Conservation (phyloP, 2,329 filamentous ascomycete species). For the Shiraia bambusicola region DNA sequence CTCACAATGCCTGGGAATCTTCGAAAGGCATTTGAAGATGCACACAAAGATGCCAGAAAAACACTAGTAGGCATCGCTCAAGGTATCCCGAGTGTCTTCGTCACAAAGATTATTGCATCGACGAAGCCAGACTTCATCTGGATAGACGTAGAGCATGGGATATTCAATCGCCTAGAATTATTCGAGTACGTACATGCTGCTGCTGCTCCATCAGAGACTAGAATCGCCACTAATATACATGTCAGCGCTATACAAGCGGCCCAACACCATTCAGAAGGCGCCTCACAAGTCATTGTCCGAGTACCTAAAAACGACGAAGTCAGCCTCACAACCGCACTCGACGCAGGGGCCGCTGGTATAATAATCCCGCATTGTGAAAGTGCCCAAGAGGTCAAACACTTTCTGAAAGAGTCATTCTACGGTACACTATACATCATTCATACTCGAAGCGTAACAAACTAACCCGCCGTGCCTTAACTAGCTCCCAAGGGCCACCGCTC, state of each 20-base stretch:
- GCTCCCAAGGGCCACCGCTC: constrained; percentile 25
- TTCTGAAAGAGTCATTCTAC: constrained; percentile 28
- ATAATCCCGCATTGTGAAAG: constrained; percentile 26
- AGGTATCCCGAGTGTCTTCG: constrained; percentile 27
- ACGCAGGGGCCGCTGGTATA: constrained; percentile 27
- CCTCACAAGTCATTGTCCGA: constrained; percentile 24
- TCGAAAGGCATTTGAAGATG: constrained; percentile 23
- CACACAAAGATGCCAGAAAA: constrained; percentile 24
- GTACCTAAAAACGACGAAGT: constrained; percentile 29
- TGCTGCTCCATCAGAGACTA: not conserved
- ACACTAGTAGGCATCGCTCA: constrained; percentile 29
- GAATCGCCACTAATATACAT: constrained; percentile 1
- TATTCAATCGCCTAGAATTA: constrained; percentile 28
- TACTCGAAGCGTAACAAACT: not conserved
- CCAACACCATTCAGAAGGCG: constrained; percentile 30
- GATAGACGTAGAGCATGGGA: constrained; percentile 32
- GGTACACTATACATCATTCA: constrained; percentile 2
- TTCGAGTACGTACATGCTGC: constrained; percentile 20
- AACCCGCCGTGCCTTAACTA: not conserved
- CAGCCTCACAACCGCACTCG: constrained; percentile 24
- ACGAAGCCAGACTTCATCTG: constrained; percentile 32
- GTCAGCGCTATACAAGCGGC: constrained; percentile 30
- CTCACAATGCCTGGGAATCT: constrained; percentile 28
- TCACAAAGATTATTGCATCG: constrained; percentile 30
- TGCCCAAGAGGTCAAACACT: constrained; percentile 26